Percentiles rank a stretch among this genome's conserved stretches.
phyloP scores from a whole-genome alignment of 2,329 filamentous ascomycete species.

The Botryotinia convoluta region DNA sequence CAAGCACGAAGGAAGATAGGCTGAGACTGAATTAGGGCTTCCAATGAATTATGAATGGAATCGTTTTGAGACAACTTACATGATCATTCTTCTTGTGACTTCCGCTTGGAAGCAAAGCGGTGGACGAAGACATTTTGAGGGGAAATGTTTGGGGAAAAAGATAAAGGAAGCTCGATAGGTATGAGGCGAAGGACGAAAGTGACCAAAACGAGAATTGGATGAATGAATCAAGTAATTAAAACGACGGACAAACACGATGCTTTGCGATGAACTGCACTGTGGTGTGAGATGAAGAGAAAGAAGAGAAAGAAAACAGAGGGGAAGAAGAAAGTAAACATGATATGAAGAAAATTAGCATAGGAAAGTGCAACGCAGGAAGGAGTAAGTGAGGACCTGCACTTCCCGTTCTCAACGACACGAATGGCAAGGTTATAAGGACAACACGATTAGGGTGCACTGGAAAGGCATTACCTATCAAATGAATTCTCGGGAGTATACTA shows the following conservation, averaged over 20 bases:
- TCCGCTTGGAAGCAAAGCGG: constrained; percentile 37
- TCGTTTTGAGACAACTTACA: constrained; percentile 23
- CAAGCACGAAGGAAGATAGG: constrained; percentile 40
- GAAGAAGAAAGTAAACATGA: constrained; percentile 9
- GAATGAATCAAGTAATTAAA: constrained; percentile 6
- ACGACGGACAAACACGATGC: background rate
- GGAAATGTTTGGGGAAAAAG: background rate
- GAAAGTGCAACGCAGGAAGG: background rate
- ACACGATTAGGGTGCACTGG: too few species aligned
- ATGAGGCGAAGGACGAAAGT: constrained; percentile 13
- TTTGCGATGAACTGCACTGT: constrained; percentile 2
- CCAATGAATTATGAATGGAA: background rate
- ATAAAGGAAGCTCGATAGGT: constrained; percentile 14
- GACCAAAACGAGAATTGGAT: constrained; percentile 12
- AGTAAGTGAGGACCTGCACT: background rate
- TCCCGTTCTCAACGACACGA: background rate
- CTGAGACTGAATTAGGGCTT: constrained; percentile 18
- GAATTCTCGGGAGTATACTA: background rate
- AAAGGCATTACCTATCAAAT: background rate
- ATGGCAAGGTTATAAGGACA: background rate
- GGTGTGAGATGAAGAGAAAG: constrained; percentile 11
- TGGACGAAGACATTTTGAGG: constrained; percentile 36
- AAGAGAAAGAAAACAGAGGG: constrained; percentile 13
- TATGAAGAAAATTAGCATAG: background rate
- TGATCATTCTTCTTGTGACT: constrained; percentile 33